Evolutionary conservation across 768 basidiomycete genomes (phyloP).

Genomic region (Hygrophoropsis aurantiaca): DNA sequence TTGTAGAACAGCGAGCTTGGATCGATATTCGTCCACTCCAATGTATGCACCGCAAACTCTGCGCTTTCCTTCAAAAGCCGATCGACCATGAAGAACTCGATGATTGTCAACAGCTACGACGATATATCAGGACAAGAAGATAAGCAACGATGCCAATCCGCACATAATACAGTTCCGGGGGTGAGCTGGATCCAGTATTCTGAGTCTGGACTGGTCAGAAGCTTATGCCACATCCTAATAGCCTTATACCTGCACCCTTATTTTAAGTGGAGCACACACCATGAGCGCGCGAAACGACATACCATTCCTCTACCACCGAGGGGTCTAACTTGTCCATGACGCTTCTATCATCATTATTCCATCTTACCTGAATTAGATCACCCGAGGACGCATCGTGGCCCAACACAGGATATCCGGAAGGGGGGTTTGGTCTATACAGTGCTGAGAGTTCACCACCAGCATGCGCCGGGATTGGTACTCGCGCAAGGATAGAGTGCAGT

Average conservation of each 20-base stretch:
- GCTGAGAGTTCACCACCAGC: slow-evolving; percentile 76
- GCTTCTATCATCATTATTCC: slow-evolving; percentile 95
- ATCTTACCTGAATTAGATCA: slow-evolving; percentile 75
- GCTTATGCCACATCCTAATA: slow-evolving; percentile 72
- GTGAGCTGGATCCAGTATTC: slow-evolving; percentile 92
- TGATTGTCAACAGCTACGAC: slow-evolving; percentile 84
- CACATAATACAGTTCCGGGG: slow-evolving; percentile 84
- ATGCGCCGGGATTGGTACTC: slow-evolving; percentile 73
- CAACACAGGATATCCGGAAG: slow-evolving; percentile 68
- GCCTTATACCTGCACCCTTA: slow-evolving; percentile 66
- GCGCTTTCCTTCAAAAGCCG: slow-evolving; percentile 81
- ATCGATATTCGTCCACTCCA: slow-evolving; percentile 85
- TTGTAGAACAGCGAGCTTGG: slow-evolving; percentile 66
- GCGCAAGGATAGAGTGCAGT: slow-evolving; percentile 67
- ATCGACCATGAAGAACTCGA: slow-evolving; percentile 92
- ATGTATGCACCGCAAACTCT: slow-evolving; percentile 97
- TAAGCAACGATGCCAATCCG: slow-evolving; percentile 25
- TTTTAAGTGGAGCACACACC: neutral
- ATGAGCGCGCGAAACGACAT: slow-evolving; percentile 5
- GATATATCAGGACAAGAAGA: neutral
- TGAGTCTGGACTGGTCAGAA: slow-evolving; percentile 75
- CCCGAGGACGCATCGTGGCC: slow-evolving; percentile 59
- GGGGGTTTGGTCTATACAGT: slow-evolving; percentile 58
- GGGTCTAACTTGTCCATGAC: slow-evolving; percentile 64
- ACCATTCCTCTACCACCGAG: slow-evolving; percentile 75